phyloP scores from a whole-genome alignment of 805 yeast genomes.

The Wickerhamomyces bisporus region DNA sequence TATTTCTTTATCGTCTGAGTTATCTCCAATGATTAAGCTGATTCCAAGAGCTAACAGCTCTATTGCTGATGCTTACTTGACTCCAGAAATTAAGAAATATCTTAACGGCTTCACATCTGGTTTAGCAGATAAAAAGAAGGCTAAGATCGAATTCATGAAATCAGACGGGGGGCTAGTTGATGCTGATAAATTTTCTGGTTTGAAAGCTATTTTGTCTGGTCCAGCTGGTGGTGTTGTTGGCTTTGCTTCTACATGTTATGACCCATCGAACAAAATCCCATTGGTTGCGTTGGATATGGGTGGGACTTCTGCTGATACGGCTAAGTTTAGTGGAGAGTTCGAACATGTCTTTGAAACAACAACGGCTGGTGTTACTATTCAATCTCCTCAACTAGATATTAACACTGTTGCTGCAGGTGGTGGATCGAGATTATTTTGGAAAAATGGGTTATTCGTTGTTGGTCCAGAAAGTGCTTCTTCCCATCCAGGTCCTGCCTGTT shows the following conservation, averaged over 20 bases:
- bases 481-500: constrained; percentile 88
- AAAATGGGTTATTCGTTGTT: constrained; percentile 69
- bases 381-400: constrained; percentile 79
- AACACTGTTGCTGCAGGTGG: constrained; percentile 87
- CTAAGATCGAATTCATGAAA: constrained; percentile 80
- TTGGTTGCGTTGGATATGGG: constrained; percentile 87
- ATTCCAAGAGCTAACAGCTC: constrained; percentile 74
- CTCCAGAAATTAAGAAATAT: constrained; percentile 71
- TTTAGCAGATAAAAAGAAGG: constrained; percentile 39
- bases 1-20: constrained; percentile 60
- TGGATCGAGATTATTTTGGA: constrained; percentile 63
- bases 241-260: constrained; percentile 75
- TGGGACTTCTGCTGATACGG: constrained; percentile 85
- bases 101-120: constrained; percentile 58
- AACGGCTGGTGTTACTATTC: constrained; percentile 79
- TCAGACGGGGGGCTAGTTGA: constrained; percentile 94
- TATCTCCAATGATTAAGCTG: constrained; percentile 75
- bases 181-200: constrained; percentile 77
- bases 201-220: constrained; percentile 85
- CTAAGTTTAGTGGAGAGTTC: constrained; percentile 64
- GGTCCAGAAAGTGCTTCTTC: constrained; percentile 88
- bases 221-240: constrained; percentile 99
- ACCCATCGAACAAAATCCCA: constrained; percentile 48
- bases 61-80: constrained; percentile 76
- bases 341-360: constrained; percentile 81